phyloP scores from a whole-genome alignment of 2,329 filamentous ascomycete genomes.

The Aspergillus carbonarius region DNA sequence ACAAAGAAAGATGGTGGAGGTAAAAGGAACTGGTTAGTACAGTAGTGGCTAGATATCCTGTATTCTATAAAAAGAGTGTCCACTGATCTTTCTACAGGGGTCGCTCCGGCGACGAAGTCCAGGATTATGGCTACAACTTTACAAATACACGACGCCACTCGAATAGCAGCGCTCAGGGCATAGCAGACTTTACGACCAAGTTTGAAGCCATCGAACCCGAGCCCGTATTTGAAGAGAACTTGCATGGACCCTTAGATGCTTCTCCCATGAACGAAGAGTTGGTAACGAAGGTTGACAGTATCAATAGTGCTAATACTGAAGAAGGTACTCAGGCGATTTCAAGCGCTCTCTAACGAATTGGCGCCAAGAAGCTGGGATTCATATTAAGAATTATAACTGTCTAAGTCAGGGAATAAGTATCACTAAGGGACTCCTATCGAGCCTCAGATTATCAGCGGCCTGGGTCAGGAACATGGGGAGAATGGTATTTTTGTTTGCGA shows the following conservation, averaged over 20 bases:
- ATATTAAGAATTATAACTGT: no score
- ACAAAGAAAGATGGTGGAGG: constrained; percentile 95
- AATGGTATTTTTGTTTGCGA: no score
- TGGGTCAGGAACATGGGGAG: no score
- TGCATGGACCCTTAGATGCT: constrained; percentile 67
- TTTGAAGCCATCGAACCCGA: constrained; percentile 89
- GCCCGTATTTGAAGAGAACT: constrained; percentile 83
- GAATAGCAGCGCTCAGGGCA: constrained; percentile 77
- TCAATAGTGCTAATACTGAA: constrained; percentile 46
- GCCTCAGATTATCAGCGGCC: no score
- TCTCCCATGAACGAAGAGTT: constrained; percentile 21
- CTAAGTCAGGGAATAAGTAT: not conserved
- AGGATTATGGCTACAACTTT: constrained; percentile 80
- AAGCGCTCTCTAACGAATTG: not conserved
- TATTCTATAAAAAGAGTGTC: not conserved
- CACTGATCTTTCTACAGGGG: constrained; percentile 61
- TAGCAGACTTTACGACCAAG: constrained; percentile 89
- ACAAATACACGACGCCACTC: constrained; percentile 85
- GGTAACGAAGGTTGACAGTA: constrained; percentile 36
- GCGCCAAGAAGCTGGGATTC: not conserved
- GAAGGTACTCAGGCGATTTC: constrained; percentile 17
- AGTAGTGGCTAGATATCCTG: not conserved
- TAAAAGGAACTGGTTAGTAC: constrained; percentile 85
- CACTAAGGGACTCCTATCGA: not conserved
- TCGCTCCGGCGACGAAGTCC: constrained; percentile 74